Percentiles rank a stretch among this genome's conserved stretches.
These are phyloP conservation scores for Alisma plantagoaquatica DNA, from an alignment of 106 monocot genomes.

Conservation along the genomic window DNA sequence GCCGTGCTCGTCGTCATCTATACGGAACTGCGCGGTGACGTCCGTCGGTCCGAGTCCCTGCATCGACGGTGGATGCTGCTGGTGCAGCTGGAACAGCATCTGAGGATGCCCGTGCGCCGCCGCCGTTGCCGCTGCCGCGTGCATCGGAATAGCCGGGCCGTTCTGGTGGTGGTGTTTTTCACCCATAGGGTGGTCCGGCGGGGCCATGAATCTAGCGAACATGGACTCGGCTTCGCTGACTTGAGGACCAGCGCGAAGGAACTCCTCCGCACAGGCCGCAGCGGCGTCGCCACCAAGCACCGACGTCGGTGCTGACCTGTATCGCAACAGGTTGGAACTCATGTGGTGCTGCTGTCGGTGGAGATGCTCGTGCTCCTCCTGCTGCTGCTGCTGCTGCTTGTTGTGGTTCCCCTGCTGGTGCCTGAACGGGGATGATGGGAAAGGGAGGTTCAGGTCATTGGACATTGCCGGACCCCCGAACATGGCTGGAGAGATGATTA, in stretches of 20 bases:
- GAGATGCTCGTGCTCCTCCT: no score
- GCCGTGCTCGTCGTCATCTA: conserved; percentile 3
- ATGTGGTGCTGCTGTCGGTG: no score
- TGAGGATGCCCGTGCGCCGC: conserved; percentile 14
- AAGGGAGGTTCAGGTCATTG: no score
- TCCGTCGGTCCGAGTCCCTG: no score
- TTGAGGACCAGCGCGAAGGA: conserved; percentile 25
- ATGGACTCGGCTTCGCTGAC: conserved; percentile 38
- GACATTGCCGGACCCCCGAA: no score
- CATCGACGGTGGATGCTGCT: no score
- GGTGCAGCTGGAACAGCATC: not conserved
- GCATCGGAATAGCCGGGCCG: conserved; percentile 4
- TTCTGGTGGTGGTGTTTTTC: conserved; percentile 14
- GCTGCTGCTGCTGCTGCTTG: no score
- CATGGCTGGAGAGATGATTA: no score
- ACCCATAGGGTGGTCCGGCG: conserved; percentile 25
- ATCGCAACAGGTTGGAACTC: conserved; percentile 61
- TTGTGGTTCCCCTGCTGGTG: no score
- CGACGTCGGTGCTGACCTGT: conserved; percentile 68
- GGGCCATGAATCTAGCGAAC: conserved; percentile 42
- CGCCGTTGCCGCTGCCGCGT: conserved; percentile 16
- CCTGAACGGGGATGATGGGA: no score
- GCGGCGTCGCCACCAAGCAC: conserved; percentile 52
- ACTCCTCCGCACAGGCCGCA: conserved; percentile 57
- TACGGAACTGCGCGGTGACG: no score